Evolutionary conservation across 495 filamentous ascomycete genomes (phyloP), one percentile per base, ranked within the genome.

Genomic region (Viridothelium virens): DNA sequence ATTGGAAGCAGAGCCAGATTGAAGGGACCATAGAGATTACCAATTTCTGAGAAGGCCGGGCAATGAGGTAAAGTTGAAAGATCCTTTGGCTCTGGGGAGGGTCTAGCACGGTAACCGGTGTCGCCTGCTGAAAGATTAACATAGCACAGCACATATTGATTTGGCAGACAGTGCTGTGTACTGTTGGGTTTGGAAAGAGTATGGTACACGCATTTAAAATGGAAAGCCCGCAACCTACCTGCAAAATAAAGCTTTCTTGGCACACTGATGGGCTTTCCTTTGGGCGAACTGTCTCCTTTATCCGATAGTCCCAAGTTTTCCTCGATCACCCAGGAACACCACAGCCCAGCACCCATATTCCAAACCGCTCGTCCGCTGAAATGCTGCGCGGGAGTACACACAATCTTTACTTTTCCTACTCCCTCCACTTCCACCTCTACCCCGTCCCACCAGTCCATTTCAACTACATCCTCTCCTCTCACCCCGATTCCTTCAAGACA

Each of bases 391-490:
- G 82, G 82, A 70, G 72, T 77, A 68, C 70, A 83, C 16, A 66
- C 73, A 62, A 74, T 70, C 37, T 65, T 63, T 10, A 77, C 69
- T n/a, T 63, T 73, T 4, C 72, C 73, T 7, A 74, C 33, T 9
- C 48, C 59, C 3, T 71, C 68, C 18, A 65, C 44, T 14, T 64
- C 65, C 6, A 78, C 59, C 14, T 70, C 63, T 4, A 78, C 76
- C 2, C 73, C 72, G 34, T 84, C 78, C 82, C 81, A 83, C 82
- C 82, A 84, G 67, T 84, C 82, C 64, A 81, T 65, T 67, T 84
- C 79, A 6, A 70, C 73, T 31, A 84, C 73, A n/a, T 79, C 71
- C 2, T 78, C 73, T 38, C 67, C 62, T 6, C 69, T 66, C 9
- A 83, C 77, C 0, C 79, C 80, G 25, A 79, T 73, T 14, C 75